Evolutionary conservation across 1,284 basidiomycete species (phyloP), one percentile per base, ranked within the genome.

Genomic region (Austropuccinia psidii): DNA sequence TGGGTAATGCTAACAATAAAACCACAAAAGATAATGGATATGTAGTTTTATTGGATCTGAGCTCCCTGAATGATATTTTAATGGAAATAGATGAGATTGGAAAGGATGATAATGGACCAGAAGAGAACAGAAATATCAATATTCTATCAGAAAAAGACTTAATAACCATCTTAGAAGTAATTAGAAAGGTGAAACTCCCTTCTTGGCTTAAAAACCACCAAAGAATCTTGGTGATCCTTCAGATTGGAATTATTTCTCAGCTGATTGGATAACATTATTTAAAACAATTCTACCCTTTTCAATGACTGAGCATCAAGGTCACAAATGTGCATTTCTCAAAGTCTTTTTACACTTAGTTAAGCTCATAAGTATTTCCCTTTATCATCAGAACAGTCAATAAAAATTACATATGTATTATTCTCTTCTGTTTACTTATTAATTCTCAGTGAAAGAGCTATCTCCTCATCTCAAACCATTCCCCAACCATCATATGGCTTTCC

Each of bases 401-500:
- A 47, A 69, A 24, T 31, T 37, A 4, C 54, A 69, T 1, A n/a
- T 7, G 8, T 69, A 69, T 60, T 21, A 58, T 47, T 69, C 58
- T 35, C 67, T 58, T 19, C 37, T 69, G 43, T 58, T 39, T 19
- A n/a, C 39, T 49, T 69, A 69, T 27, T 19, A 39, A 58, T 69
- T 55, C 54, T 58, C 57, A 39, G n/a, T 69, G 7, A 39, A 21
- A 11, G 19, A 58, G 37, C 17, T 17, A 2, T 27, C 57, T 33
- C 55, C 67, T 4, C 49, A 58, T 29, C 67, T 60, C 7, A 47
- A 69, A 27, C 66, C 54, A 43, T 43, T 41, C 41, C 60, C 60
- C 27, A 64, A 64, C 45, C 66, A 68, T 43, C 66, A 68, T 43
- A 68, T 57, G 35, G 66, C 52, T 6, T 68, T 33, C 43, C 67